A percentile compares a stretch with the other conserved stretches of the same genome.
Conservation (phyloP, 2,329 filamentous ascomycete genomes). For the Cryphonectria carpinicola region DNA sequence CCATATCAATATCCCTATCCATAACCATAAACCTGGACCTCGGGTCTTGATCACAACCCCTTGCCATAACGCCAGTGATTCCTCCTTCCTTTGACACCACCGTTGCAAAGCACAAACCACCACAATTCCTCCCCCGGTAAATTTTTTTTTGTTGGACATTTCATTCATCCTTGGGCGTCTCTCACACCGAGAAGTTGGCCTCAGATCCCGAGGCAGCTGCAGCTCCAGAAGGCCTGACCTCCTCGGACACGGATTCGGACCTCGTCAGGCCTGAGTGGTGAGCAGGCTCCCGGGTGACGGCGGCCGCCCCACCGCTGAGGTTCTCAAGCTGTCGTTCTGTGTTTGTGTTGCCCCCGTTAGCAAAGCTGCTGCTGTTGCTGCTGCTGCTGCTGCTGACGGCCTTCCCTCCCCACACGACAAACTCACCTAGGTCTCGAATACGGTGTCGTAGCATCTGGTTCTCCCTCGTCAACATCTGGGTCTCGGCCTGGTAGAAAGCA, state of each 20-base stretch:
- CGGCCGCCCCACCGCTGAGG: constrained; percentile 33
- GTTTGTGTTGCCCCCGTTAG: constrained; percentile 27
- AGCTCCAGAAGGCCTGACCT: constrained; percentile 30
- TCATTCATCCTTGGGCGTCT: constrained; percentile 26
- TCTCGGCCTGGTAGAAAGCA: constrained; percentile 82
- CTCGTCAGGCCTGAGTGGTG: constrained; percentile 53
- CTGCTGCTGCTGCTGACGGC: too few relatives aligned
- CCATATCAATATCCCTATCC: background rate
- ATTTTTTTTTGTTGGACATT: too few relatives aligned
- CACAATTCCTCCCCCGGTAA: background rate
- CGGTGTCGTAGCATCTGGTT: constrained; percentile 82
- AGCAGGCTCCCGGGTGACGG: constrained; percentile 51
- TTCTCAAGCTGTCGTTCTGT: constrained; percentile 58
- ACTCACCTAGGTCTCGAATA: constrained; percentile 71
- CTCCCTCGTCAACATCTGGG: constrained; percentile 75
- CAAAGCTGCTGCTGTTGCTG: background rate
- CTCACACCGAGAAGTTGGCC: constrained; percentile 9
- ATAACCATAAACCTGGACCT: background rate
- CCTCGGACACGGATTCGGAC: constrained; percentile 50
- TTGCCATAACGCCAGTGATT: constrained; percentile 5
- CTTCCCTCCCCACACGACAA: background rate
- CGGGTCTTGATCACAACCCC: background rate
- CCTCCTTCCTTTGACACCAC: background rate
- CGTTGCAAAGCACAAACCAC: background rate
- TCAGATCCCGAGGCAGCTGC: background rate